Base-by-base conservation (phyloP, 2,329 filamentous ascomycete genomes). In the Nemania sp. region DNA sequence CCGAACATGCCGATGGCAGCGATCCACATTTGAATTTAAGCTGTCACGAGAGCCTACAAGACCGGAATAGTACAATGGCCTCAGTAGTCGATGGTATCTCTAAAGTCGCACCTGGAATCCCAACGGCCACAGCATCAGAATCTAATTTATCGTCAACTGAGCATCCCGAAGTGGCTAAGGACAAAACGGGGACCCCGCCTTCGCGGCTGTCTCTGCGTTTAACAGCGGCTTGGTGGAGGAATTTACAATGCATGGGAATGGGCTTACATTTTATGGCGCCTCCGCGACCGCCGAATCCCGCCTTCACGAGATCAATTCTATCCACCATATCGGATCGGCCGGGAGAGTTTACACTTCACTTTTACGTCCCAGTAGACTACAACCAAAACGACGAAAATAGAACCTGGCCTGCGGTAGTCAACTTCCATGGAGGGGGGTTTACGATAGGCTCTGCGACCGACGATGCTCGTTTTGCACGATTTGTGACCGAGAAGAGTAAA, bases 231-330 rank as follows among this genome's bases (percentile, higher is more conserved):
- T 86, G 90, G 77, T 92, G 90, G 89, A 86, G 91, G 60, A 84
- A 86, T 64, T 82, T 92, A 49, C 92, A 92, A 86, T 84, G 83
- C 66, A 84, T 92, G 64, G 90, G 90, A 75, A 92, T 92, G 89
- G 82, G 86, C 67, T 80, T 93, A 45, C 90, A 93, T 76, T 86
- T 85, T 62, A 80, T 90, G 67, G 86, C 89, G 0, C 80, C 84
- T 49, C 89, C 90, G 6, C 83, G 85, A 57, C 88, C 90, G 5
- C 88, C 89, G 1, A 81, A 80, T 35, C 89, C 89, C 1, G 79
- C 83, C 32, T 93, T 93, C 79, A 82, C 83, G 54, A 85, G 84
- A 52, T 82, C 82, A 20, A 84, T 92, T 35, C 78, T 83, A 27
- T 84, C 84, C 6, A 81, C 80, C 10, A 70, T 82, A n/a, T 75